Base-by-base conservation (phyloP, 495 filamentous ascomycete species). In the Articulospora tetracladia region DNA sequence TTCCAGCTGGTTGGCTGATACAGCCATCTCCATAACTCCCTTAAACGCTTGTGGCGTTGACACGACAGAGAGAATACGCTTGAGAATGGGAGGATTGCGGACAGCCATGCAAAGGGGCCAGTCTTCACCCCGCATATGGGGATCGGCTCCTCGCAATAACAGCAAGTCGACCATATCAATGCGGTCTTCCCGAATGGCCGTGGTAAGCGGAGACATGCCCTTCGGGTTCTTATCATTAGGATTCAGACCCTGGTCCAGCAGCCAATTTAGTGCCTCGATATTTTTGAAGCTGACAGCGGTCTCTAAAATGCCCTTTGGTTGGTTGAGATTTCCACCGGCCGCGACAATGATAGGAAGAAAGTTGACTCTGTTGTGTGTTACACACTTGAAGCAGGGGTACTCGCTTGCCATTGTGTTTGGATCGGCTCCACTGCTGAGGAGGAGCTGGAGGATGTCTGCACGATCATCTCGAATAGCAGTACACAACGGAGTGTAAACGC, bases 91-190 rank as follows among this genome's bases (percentile, higher is more conserved):
- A 0, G 80, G 77, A 8, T 73, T 72, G 17, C 68, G 70, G 26
- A 79, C 77, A 0, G 81, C 80, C 76, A 84, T 80, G 57, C 73
- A 79, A 15, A 84, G 67, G 1, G 81, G 81, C 78, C 79, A 82
- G 63, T 84, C 79, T 57, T 82, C 65, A 36, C 81, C 77, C 39
- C 79, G 71, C 13, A 79, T 61, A 39, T 78, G 76, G 3, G 79
- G 75, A 54, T 84, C 76, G 1, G 81, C 81, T 20, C 82, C 80
- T 36, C 78, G 70, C 17, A 67, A 63, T 11, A 83, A 65, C 1
- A 85, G 73, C 24, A 77, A 65, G 46, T 78, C 75, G 50, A 83
- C 66, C 53, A 82, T 65, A 10, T 80, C 74, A 15, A 62, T 56
- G 1, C 74, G 74, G 52, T 77, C 73, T 27, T 79, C 75, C 15